Conservation (phyloP, 306 rosid genomes). For the Malus orientalis region DNA sequence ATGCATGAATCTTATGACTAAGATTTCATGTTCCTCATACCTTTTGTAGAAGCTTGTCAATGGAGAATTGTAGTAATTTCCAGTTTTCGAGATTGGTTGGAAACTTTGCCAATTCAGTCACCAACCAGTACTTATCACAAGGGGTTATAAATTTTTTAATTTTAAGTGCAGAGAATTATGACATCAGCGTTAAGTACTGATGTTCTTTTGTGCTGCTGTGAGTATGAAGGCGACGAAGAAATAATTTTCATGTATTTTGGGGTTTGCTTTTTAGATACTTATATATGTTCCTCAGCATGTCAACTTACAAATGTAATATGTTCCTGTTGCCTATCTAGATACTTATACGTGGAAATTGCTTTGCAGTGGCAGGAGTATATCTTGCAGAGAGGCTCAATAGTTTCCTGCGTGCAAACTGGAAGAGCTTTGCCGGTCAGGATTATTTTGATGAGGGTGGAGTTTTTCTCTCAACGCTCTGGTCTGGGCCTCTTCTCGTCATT, state of each 20-base stretch:
- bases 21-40: not conserved
- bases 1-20: not conserved
- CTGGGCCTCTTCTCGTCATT: conserved; percentile 82
- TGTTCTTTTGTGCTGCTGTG: not conserved
- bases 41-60: not conserved
- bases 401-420: conserved; percentile 63
- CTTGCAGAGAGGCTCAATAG: conserved; percentile 70
- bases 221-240: not conserved
- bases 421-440: conserved; percentile 70
- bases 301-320: not conserved
- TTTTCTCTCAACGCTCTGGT: conserved; percentile 80
- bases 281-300: not conserved
- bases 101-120: not conserved
- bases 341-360: conserved; percentile 15
- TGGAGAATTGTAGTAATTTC: not conserved
- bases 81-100: not conserved
- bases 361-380: conserved; percentile 87
- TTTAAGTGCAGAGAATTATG: not conserved
- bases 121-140: not conserved
- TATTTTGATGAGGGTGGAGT: conserved; percentile 82
- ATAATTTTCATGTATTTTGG: not conserved
- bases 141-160: not conserved
- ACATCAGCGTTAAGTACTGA: not conserved
- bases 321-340: not conserved
- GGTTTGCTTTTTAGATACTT: not conserved